phyloP scores from a whole-genome alignment of 2,329 filamentous ascomycete genomes.

The Pseudogymnoascus verrucosus region DNA sequence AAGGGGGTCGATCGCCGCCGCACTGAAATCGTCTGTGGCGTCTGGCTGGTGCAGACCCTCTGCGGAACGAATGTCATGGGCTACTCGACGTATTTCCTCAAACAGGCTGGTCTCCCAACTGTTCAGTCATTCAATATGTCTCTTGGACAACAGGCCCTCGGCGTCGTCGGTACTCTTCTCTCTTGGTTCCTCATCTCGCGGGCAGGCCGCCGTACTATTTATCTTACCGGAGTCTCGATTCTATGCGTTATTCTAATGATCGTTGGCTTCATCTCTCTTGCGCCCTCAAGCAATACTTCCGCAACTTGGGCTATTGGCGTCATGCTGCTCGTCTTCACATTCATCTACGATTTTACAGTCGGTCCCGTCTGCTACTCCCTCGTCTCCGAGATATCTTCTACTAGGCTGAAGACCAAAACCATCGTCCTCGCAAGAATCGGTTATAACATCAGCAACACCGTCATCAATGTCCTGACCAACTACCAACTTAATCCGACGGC shows the following conservation, averaged over 20 bases:
- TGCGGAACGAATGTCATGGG: slow-evolving; percentile 56
- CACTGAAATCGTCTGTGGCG: slow-evolving; percentile 47
- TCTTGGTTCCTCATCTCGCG: slow-evolving; percentile 26
- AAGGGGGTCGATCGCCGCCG: slow-evolving; percentile 39
- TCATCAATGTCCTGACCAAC: slow-evolving; percentile 26
- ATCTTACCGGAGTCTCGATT: background rate
- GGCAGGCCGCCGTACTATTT: background rate
- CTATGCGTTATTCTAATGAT: slow-evolving; percentile 33
- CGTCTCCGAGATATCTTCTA: slow-evolving; percentile 35
- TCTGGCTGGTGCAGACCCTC: slow-evolving; percentile 55
- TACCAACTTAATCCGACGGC: slow-evolving; percentile 34
- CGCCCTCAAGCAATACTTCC: slow-evolving; percentile 26
- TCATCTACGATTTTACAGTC: slow-evolving; percentile 32
- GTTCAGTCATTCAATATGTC: slow-evolving; percentile 44
- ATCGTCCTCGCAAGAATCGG: slow-evolving; percentile 33
- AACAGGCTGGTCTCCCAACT: slow-evolving; percentile 42
- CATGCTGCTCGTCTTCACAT: slow-evolving; percentile 32
- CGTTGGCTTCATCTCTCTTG: slow-evolving; percentile 37
- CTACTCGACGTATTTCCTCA: slow-evolving; percentile 54
- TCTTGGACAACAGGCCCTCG: slow-evolving; percentile 38
- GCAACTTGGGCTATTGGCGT: slow-evolving; percentile 35
- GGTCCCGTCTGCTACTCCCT: slow-evolving; percentile 35
- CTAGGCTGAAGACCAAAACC: slow-evolving; percentile 33
- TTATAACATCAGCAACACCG: slow-evolving; percentile 31
- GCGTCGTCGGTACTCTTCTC: slow-evolving; percentile 35